Evolutionary conservation across 768 basidiomycete species (phyloP), one percentile per base, ranked within the genome.

Genomic region (Thelephora aurantiotincta): DNA sequence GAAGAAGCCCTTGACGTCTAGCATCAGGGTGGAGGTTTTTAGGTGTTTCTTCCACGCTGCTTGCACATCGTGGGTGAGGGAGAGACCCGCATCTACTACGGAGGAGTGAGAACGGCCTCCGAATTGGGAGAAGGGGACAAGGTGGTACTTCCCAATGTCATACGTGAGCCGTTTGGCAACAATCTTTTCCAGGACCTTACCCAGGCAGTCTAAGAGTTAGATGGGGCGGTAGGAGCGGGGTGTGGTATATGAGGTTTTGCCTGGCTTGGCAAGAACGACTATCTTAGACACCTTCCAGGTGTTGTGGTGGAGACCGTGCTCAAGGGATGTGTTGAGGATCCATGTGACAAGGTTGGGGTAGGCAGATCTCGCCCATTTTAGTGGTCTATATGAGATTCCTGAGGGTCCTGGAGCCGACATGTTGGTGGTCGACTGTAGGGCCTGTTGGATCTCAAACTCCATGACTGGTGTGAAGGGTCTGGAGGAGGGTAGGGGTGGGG

Each of bases 161-260:
- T 52, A 60, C 6, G 54, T 47, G 0, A 68, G 51, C 1, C 57
- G 46, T 0, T 48, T 19, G 1, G 62, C 62, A 0, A 60, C 50
- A 2, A 68, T 53, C 9, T 52, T 52, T 36, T 66, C 62, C 0
- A 63, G 49, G 0, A 65, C 44, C 36, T 68, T 68, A 1, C 65
- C 62, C 1, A 66, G 45, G 47, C 60, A 62, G 35, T 67, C 63
- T 0, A 66, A 57, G 11, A 67, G 60, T 9, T 55, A 57, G 22
- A 68, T 67, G 0, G 61, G 62, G 0, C 60, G 44, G 54, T 67
- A 69, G 1, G 68, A 59, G 6, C 58, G 43, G 0, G 64, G 61
- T 44, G 60, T 55, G 0, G 61, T 58, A 53, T 68, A 67, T 54
- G 67, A 60, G 0, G 60, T 57, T 48, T 69, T 69, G 23, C 57